Conservation (phyloP, 495 filamentous ascomycete species). For the Neurospora sp. region DNA sequence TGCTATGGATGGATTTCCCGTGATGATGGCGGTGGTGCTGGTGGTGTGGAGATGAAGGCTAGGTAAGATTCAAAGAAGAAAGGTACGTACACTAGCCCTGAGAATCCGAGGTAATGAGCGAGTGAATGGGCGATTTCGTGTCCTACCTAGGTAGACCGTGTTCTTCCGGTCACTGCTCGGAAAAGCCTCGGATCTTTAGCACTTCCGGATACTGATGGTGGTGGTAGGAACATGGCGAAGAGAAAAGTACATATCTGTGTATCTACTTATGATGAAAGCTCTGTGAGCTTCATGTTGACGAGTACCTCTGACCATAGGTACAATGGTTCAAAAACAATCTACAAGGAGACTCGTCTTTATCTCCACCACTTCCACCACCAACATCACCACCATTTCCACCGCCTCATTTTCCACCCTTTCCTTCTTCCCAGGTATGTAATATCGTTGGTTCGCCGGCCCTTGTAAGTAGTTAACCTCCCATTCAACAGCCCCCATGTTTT, state of each 20-base stretch:
- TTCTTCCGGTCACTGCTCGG: background rate
- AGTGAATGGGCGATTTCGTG: background rate
- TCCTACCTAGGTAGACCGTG: background rate
- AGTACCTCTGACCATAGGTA: background rate
- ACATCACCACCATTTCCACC: background rate
- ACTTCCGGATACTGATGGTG: background rate
- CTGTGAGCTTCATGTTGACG: background rate
- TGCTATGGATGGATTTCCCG: background rate
- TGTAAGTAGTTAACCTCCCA: background rate
- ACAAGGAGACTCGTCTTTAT: too few relatives aligned
- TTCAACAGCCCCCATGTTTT: background rate
- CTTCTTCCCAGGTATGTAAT: background rate
- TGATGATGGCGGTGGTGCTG: background rate
- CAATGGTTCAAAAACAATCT: background rate
- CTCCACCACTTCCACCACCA: background rate
- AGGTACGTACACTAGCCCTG: background rate
- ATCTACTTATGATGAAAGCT: background rate
- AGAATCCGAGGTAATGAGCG: background rate
- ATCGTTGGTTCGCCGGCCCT: background rate
- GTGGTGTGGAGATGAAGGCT: background rate
- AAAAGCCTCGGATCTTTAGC: background rate
- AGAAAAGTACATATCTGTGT: background rate
- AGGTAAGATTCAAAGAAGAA: background rate
- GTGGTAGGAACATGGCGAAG: background rate
- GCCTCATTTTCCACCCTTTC: background rate